Conservation (phyloP, 768 basidiomycete genomes). For the Boletus vinaceobasis region DNA sequence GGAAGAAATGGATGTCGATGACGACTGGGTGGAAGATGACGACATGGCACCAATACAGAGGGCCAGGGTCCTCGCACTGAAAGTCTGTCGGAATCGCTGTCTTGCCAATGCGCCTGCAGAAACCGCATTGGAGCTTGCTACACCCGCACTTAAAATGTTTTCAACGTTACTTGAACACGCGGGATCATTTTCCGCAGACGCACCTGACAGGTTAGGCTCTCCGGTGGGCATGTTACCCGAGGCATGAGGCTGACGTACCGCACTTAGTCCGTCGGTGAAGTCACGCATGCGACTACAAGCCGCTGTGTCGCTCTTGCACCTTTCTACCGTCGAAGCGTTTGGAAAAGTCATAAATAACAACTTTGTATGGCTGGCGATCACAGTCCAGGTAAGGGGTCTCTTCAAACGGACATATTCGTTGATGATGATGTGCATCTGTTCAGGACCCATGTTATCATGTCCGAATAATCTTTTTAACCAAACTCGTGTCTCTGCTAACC, state of each 20-base stretch:
- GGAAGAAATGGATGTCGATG: slow-evolving; percentile 56
- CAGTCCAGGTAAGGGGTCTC: slow-evolving; percentile 64
- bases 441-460: slow-evolving; percentile 91
- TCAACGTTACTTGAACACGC: slow-evolving; percentile 63
- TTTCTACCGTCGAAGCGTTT: slow-evolving; percentile 59
- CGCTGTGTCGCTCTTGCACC: slow-evolving; percentile 73
- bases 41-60: slow-evolving; percentile 54
- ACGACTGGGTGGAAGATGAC: slow-evolving; percentile 77
- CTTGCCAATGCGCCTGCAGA: slow-evolving; percentile 61
- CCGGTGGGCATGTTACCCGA: background rate
- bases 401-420: background rate
- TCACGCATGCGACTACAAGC: slow-evolving; percentile 83
- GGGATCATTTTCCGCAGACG: slow-evolving; percentile 62
- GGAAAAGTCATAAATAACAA: slow-evolving; percentile 52
- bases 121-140: slow-evolving; percentile 61
- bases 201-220: slow-evolving; percentile 45
- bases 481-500: slow-evolving; percentile 64
- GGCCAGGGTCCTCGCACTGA: slow-evolving; percentile 73
- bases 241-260: slow-evolving; percentile 10
- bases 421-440: background rate
- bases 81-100: slow-evolving; percentile 79
- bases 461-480: slow-evolving; percentile 71
- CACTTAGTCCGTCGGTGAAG: slow-evolving; percentile 53
- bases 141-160: slow-evolving; percentile 76
- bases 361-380: slow-evolving; percentile 69